Evolutionary conservation across 306 rosid genomes (phyloP).

Genomic region (Canavalia ensiformis): DNA sequence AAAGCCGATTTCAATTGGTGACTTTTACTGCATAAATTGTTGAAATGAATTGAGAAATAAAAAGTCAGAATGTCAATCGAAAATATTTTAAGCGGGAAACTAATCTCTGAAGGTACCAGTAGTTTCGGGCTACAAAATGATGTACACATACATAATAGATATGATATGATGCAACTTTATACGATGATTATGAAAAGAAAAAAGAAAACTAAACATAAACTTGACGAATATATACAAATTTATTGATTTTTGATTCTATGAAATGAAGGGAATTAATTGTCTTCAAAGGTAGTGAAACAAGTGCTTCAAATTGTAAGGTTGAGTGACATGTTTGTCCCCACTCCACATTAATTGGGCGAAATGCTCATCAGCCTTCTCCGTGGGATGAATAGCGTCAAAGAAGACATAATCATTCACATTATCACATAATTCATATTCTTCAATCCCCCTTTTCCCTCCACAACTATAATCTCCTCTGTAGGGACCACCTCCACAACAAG

Average conservation of each 20-base stretch:
- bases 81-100: too few species aligned
- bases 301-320: conserved; percentile 49
- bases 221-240: too few species aligned
- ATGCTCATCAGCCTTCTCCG: conserved; percentile 51
- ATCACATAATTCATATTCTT: conserved; percentile 56
- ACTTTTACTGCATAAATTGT: too few species aligned
- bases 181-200: too few species aligned
- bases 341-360: conserved; percentile 56
- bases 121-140: too few species aligned
- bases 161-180: too few species aligned
- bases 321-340: conserved; percentile 30
- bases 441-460: conserved; percentile 61
- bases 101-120: too few species aligned
- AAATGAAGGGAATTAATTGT: neutral
- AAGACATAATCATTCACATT: conserved; percentile 51
- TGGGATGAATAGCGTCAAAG: conserved; percentile 65
- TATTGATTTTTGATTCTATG: neutral
- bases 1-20: too few species aligned
- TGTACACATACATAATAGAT: too few species aligned
- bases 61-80: too few species aligned
- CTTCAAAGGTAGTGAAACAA: conserved; percentile 41
- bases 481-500: conserved; percentile 71
- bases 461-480: conserved; percentile 65
- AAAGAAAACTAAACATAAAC: too few species aligned
- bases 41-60: too few species aligned